Evolutionary conservation across 371 early-diverging fungal species (phyloP), one percentile per base, ranked within the genome.

Genomic region (Haplosporangium sp.): DNA sequence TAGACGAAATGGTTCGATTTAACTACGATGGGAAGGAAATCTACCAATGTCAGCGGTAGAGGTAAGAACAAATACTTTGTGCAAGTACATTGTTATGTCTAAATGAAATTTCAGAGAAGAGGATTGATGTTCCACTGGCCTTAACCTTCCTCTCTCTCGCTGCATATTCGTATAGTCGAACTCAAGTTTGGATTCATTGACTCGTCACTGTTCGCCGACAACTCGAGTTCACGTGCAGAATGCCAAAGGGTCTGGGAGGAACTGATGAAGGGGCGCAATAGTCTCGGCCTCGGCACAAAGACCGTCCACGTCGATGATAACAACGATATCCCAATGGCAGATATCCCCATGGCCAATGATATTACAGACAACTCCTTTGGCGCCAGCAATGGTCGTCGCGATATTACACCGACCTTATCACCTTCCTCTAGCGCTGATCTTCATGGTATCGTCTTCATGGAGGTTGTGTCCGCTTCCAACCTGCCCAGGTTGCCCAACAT

Each of bases 371-470:
- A 23, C 14, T 46, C 70, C 0, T 51, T 51, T 13, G 23, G 36
- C 16, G 5, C 42, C 18, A 36, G 43, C 29, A 37, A 40, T 11
- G 55, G 40, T 7, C 42, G 47, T 8, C 54, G 52, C 10, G 64
- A 67, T 12, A 18, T 18, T 14, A 54, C 45, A 23, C 14, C 63
- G 71, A 81, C 41, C 16, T 40, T 47, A 18, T 18, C 66, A 3
- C 6, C 59, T 6, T 46, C 59, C 6, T 48, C 50, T 0, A 42
- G 23, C 18, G 43, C 42, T 23, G 43, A 83, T 59, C 76, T 87
- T 1, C 69, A 85, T 41, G 92, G 92, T 4, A 74, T 90, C 8
- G 82, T 83, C 10, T 89, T 86, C 63, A 61, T 92, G 40, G 92
- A 92, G 57, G 71, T 90, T 9, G 83, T 83, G 11, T 81, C 84